phyloP scores from a whole-genome alignment of 75 land plant species.

The Sequoia sempervirens region DNA sequence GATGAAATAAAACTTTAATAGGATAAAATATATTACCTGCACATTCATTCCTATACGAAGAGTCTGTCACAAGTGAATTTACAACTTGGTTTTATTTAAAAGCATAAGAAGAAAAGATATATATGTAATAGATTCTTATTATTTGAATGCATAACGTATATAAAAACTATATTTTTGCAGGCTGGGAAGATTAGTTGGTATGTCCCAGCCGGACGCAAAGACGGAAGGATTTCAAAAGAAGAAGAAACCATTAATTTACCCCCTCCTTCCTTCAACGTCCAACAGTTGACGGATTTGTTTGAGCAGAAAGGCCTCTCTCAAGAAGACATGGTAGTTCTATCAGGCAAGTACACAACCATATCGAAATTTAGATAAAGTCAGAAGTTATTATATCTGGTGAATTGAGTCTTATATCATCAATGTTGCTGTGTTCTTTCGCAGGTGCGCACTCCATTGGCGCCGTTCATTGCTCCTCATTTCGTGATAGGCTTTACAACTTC shows the following conservation, averaged over 20 bases:
- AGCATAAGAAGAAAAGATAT: too few relatives aligned
- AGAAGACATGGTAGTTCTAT: slow-evolving; percentile 46
- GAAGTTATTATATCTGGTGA: not conserved
- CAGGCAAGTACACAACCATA: slow-evolving; percentile 12
- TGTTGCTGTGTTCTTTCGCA: slow-evolving; percentile 5
- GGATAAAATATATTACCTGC: too few relatives aligned
- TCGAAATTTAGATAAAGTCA: not conserved
- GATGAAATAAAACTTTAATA: too few relatives aligned
- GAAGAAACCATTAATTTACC: slow-evolving; percentile 17
- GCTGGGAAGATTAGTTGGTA: slow-evolving; percentile 30
- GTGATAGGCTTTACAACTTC: slow-evolving; percentile 32
- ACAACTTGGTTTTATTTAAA: too few relatives aligned
- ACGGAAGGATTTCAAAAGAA: not conserved
- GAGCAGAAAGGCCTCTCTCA: slow-evolving; percentile 18
- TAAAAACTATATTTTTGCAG: not conserved
- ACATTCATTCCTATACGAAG: too few relatives aligned
- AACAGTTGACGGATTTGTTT: slow-evolving; percentile 26
- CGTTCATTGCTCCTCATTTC: slow-evolving; percentile 40
- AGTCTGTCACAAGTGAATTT: too few relatives aligned
- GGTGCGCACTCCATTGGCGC: slow-evolving; percentile 63
- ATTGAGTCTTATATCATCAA: not conserved
- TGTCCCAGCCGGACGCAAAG: slow-evolving; percentile 3
- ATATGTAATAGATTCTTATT: not conserved
- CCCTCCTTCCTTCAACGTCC: slow-evolving; percentile 16
- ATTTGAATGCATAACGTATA: not conserved